Conservation (phyloP, 2,329 filamentous ascomycete species). For the Colletotrichum spaethianum region DNA sequence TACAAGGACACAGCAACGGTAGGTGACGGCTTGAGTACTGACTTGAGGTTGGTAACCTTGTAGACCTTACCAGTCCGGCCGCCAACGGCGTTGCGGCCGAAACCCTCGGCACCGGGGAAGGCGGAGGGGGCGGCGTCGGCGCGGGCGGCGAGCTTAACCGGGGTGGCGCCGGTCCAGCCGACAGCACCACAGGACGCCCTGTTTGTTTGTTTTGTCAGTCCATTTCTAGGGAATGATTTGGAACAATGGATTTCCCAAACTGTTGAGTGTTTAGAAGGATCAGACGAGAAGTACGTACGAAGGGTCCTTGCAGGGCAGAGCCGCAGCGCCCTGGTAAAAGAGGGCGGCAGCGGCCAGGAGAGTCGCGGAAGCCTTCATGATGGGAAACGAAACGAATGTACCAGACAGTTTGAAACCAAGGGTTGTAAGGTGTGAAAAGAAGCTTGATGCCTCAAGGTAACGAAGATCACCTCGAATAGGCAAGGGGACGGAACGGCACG, state of each 20-base stretch:
- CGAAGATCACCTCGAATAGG: background rate
- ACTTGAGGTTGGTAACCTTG: conserved; percentile 63
- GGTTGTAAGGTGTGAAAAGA: background rate
- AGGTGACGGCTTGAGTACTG: background rate
- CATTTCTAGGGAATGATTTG: too few species aligned
- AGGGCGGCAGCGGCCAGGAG: conserved; percentile 26
- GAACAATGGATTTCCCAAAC: background rate
- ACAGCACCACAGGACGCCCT: conserved; percentile 13
- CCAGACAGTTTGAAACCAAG: conserved; percentile 26
- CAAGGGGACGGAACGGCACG: background rate
- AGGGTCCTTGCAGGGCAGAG: conserved; percentile 28
- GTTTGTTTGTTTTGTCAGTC: conserved; percentile 8
- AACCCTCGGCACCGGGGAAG: conserved; percentile 66
- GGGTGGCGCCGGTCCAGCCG: conserved; percentile 18
- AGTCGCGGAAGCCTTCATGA: conserved; percentile 33
- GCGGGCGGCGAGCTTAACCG: conserved; percentile 27
- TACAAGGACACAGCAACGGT: too few species aligned
- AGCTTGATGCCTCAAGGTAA: background rate
- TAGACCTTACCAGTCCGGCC: conserved; percentile 63
- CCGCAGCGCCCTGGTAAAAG: conserved; percentile 16
- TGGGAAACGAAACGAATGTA: conserved; percentile 26
- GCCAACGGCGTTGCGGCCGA: conserved; percentile 61
- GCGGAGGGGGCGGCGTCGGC: conserved; percentile 48
- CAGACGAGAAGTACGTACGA: conserved; percentile 12
- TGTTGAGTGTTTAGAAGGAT: background rate